Base-by-base conservation (phyloP, 2,329 filamentous ascomycete species). In the Talaromyces sp. region DNA sequence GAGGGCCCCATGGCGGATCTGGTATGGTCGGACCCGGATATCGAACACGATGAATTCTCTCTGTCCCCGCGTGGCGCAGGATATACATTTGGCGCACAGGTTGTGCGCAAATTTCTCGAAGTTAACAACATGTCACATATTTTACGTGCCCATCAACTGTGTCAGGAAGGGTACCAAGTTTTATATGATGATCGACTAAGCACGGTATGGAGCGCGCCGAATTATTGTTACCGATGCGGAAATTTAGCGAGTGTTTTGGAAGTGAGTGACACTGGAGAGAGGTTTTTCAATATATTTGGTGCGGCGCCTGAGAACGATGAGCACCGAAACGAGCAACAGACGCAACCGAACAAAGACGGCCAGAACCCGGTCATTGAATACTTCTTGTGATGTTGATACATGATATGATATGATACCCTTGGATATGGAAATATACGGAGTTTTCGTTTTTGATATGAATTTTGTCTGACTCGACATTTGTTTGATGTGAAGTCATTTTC, bases 1-100 rank as follows among this genome's bases (percentile, higher is more conserved):
- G 95, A 99, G 80, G 95, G 95, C 0, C 95, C 95, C 39, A 99
- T 99, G 95, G 95, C 95, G n/a, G 95, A 99, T 78, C 83, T 99
- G 5, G 95, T 99, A 37, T 99, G 95, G 95, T 97, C 93, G 22
- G 95, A 99, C 76, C 95, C 95, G 0, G 95, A 99, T 76, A 90
- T 92, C n/a, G 95, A 99, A 72, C 87, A 93, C 65, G 95, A 99
- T 79, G 95, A 99, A 78, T 99, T 99, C 79, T 96, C 91, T 7
- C 86, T 99, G 17, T 96, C 91, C 8, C 95, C 95, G 2, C 87
- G 95, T 68, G 95, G 95, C 50, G 95, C 95, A 22, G 95, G 95
- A 27, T 99, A 99, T 78, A 98, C 94, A 0, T 99, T 99, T 76
- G 95, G 95, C 64, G 93, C 93, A 7, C 95, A 98, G 78, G 95